These are phyloP conservation scores for Juglanconis oblonga DNA, from an alignment of 2,329 filamentous ascomycete species.

Conservation along the genomic window DNA sequence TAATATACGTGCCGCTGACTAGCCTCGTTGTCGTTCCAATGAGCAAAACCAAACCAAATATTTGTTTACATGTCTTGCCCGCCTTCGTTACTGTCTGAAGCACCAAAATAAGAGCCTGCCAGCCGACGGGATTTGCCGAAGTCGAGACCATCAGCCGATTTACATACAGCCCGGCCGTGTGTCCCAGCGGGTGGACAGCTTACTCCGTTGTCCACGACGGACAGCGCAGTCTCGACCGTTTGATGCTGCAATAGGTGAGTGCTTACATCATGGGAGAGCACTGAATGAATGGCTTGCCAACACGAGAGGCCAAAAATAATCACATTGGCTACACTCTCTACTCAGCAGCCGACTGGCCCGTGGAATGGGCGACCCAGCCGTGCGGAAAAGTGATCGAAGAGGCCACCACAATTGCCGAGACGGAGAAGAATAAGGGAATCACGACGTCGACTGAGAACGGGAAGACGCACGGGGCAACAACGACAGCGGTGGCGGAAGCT, in stretches of 20 bases:
- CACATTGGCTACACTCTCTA: neutral
- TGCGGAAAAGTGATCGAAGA: neutral
- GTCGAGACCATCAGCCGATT: neutral
- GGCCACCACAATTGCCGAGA: neutral
- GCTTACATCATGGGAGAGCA: neutral
- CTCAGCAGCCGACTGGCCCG: neutral
- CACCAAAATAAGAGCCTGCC: neutral
- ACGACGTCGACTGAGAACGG: neutral
- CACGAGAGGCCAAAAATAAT: neutral
- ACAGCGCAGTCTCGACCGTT: neutral
- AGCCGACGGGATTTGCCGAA: neutral
- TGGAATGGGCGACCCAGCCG: neutral
- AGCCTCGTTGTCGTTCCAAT: neutral
- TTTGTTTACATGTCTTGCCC: neutral
- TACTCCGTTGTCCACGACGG: neutral
- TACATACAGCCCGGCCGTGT: neutral
- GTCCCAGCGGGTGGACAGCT: neutral
- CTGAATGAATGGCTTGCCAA: no score
- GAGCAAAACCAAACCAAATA: neutral
- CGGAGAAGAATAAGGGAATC: no score
- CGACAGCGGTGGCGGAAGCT: neutral
- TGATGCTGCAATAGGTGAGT: neutral
- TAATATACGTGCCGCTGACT: neutral
- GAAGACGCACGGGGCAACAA: neutral
- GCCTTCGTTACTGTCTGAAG: neutral